Conservation (phyloP, 768 basidiomycete species). For the Leccinum boreale region DNA sequence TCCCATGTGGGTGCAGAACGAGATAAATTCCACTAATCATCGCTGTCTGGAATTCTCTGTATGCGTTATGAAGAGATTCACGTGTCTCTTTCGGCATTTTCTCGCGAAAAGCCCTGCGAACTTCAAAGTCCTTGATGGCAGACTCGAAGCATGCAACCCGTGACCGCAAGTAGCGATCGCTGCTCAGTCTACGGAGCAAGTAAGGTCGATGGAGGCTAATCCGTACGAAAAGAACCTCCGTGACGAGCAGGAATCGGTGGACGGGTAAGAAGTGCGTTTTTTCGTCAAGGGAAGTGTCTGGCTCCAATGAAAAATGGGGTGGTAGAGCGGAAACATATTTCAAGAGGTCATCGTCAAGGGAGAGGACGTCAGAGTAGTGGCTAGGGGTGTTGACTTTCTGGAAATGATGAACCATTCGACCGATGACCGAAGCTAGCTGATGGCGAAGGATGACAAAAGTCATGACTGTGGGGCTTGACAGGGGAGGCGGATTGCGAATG, state of each 20-base stretch:
- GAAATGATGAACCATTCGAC: constrained; percentile 89
- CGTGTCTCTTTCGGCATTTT: constrained; percentile 59
- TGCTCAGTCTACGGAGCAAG: constrained; percentile 67
- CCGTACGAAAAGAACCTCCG: constrained; percentile 84
- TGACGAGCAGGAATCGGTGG: constrained; percentile 86
- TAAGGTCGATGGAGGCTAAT: constrained; percentile 87
- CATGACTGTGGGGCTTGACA: constrained; percentile 74
- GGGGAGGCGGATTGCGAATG: constrained; percentile 50
- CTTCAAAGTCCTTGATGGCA: constrained; percentile 81
- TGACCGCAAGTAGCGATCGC: constrained; percentile 79
- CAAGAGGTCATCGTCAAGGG: constrained; percentile 80
- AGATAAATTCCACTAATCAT: constrained; percentile 90
- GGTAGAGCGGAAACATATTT: constrained; percentile 75
- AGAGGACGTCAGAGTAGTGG: constrained; percentile 79
- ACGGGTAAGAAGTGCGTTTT: constrained; percentile 63
- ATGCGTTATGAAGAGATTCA: constrained; percentile 74
- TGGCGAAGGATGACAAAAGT: constrained; percentile 89
- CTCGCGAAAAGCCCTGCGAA: constrained; percentile 67
- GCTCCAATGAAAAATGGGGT: constrained; percentile 70
- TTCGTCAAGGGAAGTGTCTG: constrained; percentile 76
- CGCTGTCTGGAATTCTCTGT: constrained; percentile 83
- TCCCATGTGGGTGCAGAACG: constrained; percentile 71
- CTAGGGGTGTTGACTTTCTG: constrained; percentile 76
- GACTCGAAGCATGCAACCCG: constrained; percentile 88
- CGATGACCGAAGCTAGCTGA: constrained; percentile 78